Evolutionary conservation across 164 flowering plant species (phyloP).

Genomic region (Nymphaea colorata): DNA sequence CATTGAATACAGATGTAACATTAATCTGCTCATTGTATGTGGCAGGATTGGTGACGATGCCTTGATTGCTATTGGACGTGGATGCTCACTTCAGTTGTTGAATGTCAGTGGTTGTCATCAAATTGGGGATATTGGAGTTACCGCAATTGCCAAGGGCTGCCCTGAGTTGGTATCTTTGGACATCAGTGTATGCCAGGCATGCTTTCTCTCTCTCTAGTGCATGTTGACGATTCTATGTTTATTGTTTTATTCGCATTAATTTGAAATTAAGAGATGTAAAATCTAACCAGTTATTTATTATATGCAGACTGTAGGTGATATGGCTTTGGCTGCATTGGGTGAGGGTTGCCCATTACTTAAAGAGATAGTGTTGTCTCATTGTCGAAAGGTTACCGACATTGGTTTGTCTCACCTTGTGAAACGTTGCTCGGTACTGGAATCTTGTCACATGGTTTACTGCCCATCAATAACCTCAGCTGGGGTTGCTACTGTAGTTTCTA

Average conservation of each 20-base stretch:
- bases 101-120: conserved; percentile 88
- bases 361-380: conserved; percentile 70
- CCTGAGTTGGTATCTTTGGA: conserved; percentile 61
- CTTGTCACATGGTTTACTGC: conserved; percentile 87
- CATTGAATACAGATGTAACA: not conserved
- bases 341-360: conserved; percentile 74
- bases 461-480: conserved; percentile 64
- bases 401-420: conserved; percentile 62
- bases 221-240: too few species aligned
- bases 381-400: conserved; percentile 57
- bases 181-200: conserved; percentile 78
- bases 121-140: conserved; percentile 76
- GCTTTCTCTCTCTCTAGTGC: conserved; percentile 9
- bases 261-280: not conserved
- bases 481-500: conserved; percentile 71
- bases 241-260: not conserved
- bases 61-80: conserved; percentile 63
- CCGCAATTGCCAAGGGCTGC: conserved; percentile 78
- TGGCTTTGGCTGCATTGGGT: conserved; percentile 66
- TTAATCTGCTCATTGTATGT: not conserved
- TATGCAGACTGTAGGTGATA: conserved; percentile 59
- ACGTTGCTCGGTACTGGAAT: conserved; percentile 46
- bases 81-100: conserved; percentile 56
- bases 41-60: conserved; percentile 85
- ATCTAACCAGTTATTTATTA: not conserved